phyloP scores from a whole-genome alignment of 768 basidiomycete genomes.

The Rhodosporidiobolus sp. region DNA sequence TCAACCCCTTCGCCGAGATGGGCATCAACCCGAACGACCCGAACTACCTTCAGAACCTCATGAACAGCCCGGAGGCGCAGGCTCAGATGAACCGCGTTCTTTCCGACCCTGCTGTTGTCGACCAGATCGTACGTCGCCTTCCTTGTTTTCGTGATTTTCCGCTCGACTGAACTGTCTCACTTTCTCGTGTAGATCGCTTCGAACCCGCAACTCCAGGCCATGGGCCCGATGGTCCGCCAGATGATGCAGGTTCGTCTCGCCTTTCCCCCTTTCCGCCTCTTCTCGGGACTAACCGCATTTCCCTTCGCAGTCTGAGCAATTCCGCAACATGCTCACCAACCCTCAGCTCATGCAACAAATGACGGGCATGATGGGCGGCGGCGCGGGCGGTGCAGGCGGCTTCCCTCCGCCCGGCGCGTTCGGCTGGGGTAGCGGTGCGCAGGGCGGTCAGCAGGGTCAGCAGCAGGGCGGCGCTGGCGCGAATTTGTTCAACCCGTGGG shows the following conservation, averaged over 20 bases:
- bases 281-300: background rate
- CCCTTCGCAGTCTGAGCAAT: constrained; percentile 36
- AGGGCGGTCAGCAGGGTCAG: background rate
- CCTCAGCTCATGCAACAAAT: constrained; percentile 66
- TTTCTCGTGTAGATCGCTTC: constrained; percentile 62
- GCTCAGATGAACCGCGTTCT: constrained; percentile 83
- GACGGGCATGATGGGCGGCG: constrained; percentile 44
- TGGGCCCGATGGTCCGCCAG: constrained; percentile 76
- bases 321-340: constrained; percentile 55
- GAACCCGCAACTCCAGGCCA: constrained; percentile 69
- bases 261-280: background rate
- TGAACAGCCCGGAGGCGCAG: constrained; percentile 68
- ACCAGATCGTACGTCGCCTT: constrained; percentile 54
- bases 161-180: background rate
- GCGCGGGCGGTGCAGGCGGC: constrained; percentile 37
- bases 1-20: constrained; percentile 90
- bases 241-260: constrained; percentile 57
- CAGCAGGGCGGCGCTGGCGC: constrained; percentile 5
- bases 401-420: constrained; percentile 39
- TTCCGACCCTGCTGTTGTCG: constrained; percentile 81
- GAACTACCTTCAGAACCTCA: constrained; percentile 70
- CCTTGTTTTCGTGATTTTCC: background rate
- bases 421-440: constrained; percentile 28
- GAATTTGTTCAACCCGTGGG: constrained; percentile 36
- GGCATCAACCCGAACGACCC: constrained; percentile 80